Evolutionary conservation across 352 stramenopile species (phyloP).

Genomic region (Pythium plurisporium): DNA sequence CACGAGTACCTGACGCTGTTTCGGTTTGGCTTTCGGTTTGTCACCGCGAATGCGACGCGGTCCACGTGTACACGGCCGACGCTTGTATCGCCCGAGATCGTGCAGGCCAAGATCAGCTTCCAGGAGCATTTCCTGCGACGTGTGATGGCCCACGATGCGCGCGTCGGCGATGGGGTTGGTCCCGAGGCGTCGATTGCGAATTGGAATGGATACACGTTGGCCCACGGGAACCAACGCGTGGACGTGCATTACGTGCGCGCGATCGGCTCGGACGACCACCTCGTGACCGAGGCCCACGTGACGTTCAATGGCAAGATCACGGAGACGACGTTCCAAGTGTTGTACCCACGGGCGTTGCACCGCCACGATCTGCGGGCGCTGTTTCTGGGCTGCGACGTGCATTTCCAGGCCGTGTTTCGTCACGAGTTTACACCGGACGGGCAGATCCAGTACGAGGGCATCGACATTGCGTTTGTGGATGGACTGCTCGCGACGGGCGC

Average conservation of each 20-base stretch:
- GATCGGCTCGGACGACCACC: conserved; percentile 13
- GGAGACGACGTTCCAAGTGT: conserved; percentile 15
- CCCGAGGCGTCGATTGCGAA: conserved; percentile 19
- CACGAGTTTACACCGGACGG: conserved; percentile 20
- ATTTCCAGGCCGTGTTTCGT: conserved; percentile 14
- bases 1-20: conserved; percentile 21
- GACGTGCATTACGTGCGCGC: conserved; percentile 6
- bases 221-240: conserved; percentile 12
- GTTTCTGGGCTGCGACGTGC: conserved; percentile 16
- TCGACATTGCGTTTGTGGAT: conserved; percentile 17
- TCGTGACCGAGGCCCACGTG: conserved; percentile 17
- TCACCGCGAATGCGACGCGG: neutral
- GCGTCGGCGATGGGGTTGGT: conserved; percentile 10
- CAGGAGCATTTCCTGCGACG: conserved; percentile 23
- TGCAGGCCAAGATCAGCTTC: conserved; percentile 16
- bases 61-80: neutral
- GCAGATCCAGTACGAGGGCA: conserved; percentile 19
- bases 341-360: conserved; percentile 16
- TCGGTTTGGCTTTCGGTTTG: conserved; percentile 11
- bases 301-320: conserved; percentile 20
- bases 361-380: conserved; percentile 13
- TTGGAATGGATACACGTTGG: conserved; percentile 17
- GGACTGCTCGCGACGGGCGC: conserved; percentile 12
- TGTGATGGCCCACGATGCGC: conserved; percentile 9
- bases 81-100: conserved; percentile 16